These are phyloP conservation scores for Mycena crocata DNA, from an alignment of 768 basidiomycete genomes.

Conservation along the genomic window DNA sequence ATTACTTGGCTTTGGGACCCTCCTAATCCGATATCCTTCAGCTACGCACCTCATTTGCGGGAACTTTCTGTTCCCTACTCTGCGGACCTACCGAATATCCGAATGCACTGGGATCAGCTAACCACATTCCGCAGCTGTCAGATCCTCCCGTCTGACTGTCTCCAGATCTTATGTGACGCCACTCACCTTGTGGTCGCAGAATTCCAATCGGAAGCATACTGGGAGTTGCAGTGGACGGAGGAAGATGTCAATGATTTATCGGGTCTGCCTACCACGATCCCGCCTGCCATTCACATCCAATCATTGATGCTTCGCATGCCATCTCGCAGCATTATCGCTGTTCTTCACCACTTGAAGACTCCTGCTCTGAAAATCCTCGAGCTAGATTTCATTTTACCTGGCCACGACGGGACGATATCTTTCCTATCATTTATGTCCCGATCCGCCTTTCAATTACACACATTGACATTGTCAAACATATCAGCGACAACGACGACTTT, in stretches of 20 bases:
- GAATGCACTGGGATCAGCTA: not conserved
- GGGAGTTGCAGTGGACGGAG: too few relatives aligned
- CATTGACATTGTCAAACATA: not conserved
- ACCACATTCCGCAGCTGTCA: not conserved
- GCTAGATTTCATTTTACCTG: not conserved
- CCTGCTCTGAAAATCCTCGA: slow-evolving; percentile 14
- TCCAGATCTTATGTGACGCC: not conserved
- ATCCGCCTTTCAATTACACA: slow-evolving; percentile 2
- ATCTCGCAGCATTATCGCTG: not conserved
- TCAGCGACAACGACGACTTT: not conserved
- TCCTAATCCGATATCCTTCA: not conserved
- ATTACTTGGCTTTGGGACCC: not conserved
- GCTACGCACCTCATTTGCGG: slow-evolving; percentile 6
- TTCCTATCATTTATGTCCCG: slow-evolving; percentile 5
- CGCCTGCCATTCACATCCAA: not conserved
- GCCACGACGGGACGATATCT: not conserved
- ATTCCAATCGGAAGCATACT: too few relatives aligned
- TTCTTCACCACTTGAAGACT: not conserved
- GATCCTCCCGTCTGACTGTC: not conserved
- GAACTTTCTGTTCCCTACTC: not conserved
- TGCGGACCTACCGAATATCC: not conserved
- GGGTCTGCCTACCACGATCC: not conserved
- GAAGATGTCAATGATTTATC: not conserved
- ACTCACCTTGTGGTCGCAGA: not conserved
- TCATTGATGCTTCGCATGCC: not conserved